phyloP scores from a whole-genome alignment of 2,329 filamentous ascomycete genomes.

The Pyricularia sp. region DNA sequence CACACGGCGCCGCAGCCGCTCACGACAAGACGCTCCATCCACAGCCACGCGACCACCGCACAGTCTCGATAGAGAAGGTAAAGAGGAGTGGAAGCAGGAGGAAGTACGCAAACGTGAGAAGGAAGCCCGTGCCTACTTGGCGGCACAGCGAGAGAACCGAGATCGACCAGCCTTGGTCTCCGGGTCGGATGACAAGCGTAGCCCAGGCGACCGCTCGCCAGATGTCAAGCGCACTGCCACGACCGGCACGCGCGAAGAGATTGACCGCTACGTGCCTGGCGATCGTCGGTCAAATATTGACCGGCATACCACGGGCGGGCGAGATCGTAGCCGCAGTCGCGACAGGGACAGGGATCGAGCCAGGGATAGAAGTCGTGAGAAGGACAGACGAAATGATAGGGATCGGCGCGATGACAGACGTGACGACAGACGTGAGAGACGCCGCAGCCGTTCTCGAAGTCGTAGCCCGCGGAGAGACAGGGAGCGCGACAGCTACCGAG shows the following conservation, averaged over 20 bases:
- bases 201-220: conserved; percentile 31
- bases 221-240: conserved; percentile 29
- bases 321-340: conserved; percentile 10
- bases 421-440: conserved; percentile 12
- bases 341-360: conserved; percentile 11
- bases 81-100: conserved; percentile 49
- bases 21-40: neutral
- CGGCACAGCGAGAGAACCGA: conserved; percentile 50
- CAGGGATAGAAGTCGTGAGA: conserved; percentile 9
- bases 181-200: conserved; percentile 27
- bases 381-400: conserved; percentile 15
- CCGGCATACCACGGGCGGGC: conserved; percentile 15
- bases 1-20: conserved; percentile 28
- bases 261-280: conserved; percentile 38
- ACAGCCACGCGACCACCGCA: conserved; percentile 24
- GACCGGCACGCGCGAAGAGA: conserved; percentile 27
- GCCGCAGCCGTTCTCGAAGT: conserved; percentile 2
- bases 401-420: conserved; percentile 22
- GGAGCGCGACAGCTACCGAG: conserved; percentile 20
- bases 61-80: conserved; percentile 34
- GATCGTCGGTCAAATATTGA: conserved; percentile 24
- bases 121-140: conserved; percentile 55
- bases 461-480: conserved; percentile 12
- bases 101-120: conserved; percentile 41
- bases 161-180: conserved; percentile 43